Conservation (phyloP, 1,139 yeast genomes). For the Protomyces lactucae-debilis region DNA sequence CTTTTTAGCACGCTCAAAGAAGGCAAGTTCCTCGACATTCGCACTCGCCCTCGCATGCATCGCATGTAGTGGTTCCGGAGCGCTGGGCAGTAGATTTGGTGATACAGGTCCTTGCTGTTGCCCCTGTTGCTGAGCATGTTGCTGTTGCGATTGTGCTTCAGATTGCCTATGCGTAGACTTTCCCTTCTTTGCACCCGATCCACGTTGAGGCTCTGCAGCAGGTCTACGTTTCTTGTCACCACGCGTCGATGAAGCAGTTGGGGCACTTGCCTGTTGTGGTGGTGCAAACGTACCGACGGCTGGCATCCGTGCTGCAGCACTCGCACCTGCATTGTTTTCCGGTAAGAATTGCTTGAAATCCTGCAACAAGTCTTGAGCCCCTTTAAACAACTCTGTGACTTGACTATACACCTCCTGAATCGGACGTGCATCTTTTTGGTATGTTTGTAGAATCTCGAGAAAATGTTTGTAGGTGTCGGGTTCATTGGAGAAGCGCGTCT, state of each 20-base stretch:
- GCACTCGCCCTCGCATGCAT: slow-evolving; percentile 38
- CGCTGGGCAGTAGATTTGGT: slow-evolving; percentile 76
- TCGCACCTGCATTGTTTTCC: slow-evolving; percentile 47
- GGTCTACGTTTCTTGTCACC: slow-evolving; percentile 17
- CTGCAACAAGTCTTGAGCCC: slow-evolving; percentile 88
- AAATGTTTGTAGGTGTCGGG: slow-evolving; percentile 95
- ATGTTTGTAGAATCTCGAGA: slow-evolving; percentile 89
- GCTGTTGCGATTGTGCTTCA: not conserved
- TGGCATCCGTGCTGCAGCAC: slow-evolving; percentile 48
- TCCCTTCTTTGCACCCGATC: slow-evolving; percentile 30
- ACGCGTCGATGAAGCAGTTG: slow-evolving; percentile 29
- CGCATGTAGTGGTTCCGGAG: slow-evolving; percentile 81
- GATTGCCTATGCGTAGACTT: slow-evolving; percentile 28
- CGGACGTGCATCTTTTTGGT: slow-evolving; percentile 92
- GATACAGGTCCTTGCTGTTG: slow-evolving; percentile 36
- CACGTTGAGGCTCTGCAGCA: slow-evolving; percentile 17
- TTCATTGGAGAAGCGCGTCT: slow-evolving; percentile 85
- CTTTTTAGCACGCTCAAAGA: slow-evolving; percentile 88
- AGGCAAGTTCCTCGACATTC: slow-evolving; percentile 66
- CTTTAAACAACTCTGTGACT: slow-evolving; percentile 79
- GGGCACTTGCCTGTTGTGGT: slow-evolving; percentile 41
- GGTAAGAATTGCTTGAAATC: slow-evolving; percentile 95
- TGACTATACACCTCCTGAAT: slow-evolving; percentile 92
- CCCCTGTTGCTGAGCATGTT: not conserved
- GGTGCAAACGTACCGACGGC: slow-evolving; percentile 96